Evolutionary conservation across 345 rosid species (phyloP), one percentile per base, ranked within the genome.

Genomic region (Lepidium didymum): DNA sequence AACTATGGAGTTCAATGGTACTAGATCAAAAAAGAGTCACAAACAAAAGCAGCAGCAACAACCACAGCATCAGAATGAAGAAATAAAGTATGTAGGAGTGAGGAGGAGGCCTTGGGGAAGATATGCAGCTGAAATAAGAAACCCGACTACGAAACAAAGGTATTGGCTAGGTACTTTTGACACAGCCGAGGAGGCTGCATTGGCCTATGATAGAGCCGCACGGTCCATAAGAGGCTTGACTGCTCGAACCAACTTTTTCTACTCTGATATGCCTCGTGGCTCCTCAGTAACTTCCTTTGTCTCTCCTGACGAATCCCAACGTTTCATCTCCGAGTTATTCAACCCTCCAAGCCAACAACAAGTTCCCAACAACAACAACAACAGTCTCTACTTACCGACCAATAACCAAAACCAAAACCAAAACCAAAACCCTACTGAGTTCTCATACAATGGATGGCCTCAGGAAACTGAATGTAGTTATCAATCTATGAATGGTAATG

Each of bases 61-160:
- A 45, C 76, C 66, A 34, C 67, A 69, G 10, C 80, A 61, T 10
- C 81, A 61, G 27, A 65, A 21, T 14, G 68, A 77, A 3, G 84
- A 78, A 12, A 75, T 72, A 5, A 84, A 91, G 73, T 92, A 86
- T 66, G 75, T 92, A 15, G 98, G 98, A n/a, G 98, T 92, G 27
- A 85, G 98, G 64, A 75, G 98, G 23, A 81, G 98, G 68, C 98
- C 98, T 1, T 92, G 98, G 98, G 98, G 98, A 19, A 75, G 98
- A 66, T 92, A 92, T 10, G 98, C 98, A 3, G 92, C 96, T 1
- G 98, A 92, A 72, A 92, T 92, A 80, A 81, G 98, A 69, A 92
- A 92, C 82, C 93, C 96, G 5, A 77, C 96, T 8, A 92, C 96
- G 4, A 92, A 92, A 73, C 96, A 89, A 72, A 82, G 97, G 69